Percentiles rank a stretch among this genome's conserved stretches.
Evolutionary conservation across 768 basidiomycete species (phyloP).

Genomic region (Tulasnella sp.): DNA sequence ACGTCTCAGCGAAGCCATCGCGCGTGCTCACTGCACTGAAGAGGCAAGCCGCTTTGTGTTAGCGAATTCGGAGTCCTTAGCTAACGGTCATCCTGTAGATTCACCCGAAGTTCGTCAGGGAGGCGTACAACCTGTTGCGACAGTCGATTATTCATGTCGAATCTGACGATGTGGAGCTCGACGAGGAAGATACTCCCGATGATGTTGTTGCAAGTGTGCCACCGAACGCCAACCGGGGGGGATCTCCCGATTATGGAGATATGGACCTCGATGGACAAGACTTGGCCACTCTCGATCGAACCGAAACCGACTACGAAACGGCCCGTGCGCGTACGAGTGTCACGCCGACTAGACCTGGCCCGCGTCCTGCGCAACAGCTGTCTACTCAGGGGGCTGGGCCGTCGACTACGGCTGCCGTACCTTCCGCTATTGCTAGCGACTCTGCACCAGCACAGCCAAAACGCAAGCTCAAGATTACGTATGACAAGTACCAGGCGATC

Average conservation of each 20-base stretch:
- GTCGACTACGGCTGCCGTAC: slow-evolving; percentile 24
- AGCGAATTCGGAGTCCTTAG: no score
- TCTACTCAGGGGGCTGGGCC: slow-evolving; percentile 23
- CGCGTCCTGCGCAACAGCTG: slow-evolving; percentile 15
- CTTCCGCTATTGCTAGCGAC: slow-evolving; percentile 28
- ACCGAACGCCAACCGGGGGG: slow-evolving; percentile 23
- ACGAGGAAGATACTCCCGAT: slow-evolving; percentile 69
- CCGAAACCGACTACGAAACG: slow-evolving; percentile 27
- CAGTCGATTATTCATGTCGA: slow-evolving; percentile 99
- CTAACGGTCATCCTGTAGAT: slow-evolving; percentile 48
- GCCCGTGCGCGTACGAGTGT: slow-evolving; percentile 22
- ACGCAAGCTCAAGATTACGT: slow-evolving; percentile 81
- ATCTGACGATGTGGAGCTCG: slow-evolving; percentile 96
- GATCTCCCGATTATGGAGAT: slow-evolving; percentile 22
- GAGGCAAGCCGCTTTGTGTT: slow-evolving; percentile 53
- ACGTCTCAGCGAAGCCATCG: slow-evolving; percentile 92
- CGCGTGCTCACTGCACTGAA: slow-evolving; percentile 89
- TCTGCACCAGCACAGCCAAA: slow-evolving; percentile 33
- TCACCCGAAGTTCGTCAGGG: slow-evolving; percentile 83
- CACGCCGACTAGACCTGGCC: slow-evolving; percentile 25
- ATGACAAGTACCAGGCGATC: slow-evolving; percentile 86
- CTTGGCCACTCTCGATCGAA: slow-evolving; percentile 25
- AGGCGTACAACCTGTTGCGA: slow-evolving; percentile 84
- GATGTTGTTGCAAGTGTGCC: slow-evolving; percentile 33
- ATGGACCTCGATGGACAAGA: slow-evolving; percentile 36